Conservation (phyloP, 805 yeast species). For the Starmerella ratchasimensis region DNA sequence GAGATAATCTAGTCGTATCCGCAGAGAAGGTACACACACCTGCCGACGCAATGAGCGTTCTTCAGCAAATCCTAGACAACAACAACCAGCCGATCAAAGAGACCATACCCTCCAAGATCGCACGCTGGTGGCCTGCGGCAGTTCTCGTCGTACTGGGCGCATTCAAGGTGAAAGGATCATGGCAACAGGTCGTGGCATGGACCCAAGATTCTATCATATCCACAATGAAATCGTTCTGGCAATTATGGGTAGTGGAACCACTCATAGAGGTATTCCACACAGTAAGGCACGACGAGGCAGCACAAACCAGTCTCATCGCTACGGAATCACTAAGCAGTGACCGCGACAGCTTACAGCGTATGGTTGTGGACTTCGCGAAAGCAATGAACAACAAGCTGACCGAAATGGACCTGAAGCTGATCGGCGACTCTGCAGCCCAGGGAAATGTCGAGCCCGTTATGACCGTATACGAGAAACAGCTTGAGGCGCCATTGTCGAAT, state of each 20-base stretch:
- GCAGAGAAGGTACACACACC: not conserved
- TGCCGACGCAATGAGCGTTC: slow-evolving; percentile 2
- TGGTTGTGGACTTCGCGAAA: slow-evolving; percentile 62
- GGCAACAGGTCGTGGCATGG: slow-evolving; percentile 45
- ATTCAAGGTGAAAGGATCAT: slow-evolving; percentile 33
- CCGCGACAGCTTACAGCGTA: slow-evolving; percentile 64
- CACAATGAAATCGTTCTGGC: slow-evolving; percentile 52
- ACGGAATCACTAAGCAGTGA: slow-evolving; percentile 69
- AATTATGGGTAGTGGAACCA: slow-evolving; percentile 78
- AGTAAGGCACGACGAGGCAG: slow-evolving; percentile 67
- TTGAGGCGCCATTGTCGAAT: slow-evolving; percentile 54
- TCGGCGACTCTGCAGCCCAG: slow-evolving; percentile 31
- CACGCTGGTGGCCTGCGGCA: slow-evolving; percentile 57
- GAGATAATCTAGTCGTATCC: not conserved
- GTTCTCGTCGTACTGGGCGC: slow-evolving; percentile 28
- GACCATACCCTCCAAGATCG: slow-evolving; percentile 18
- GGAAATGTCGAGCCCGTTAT: slow-evolving; percentile 75
- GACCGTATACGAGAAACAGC: slow-evolving; percentile 65
- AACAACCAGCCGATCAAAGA: not conserved
- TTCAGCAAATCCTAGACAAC: slow-evolving; percentile 14
- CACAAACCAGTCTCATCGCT: slow-evolving; percentile 62
- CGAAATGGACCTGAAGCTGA: slow-evolving; percentile 8
- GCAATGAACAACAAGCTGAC: slow-evolving; percentile 24
- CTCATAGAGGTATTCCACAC: slow-evolving; percentile 56
- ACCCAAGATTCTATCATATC: slow-evolving; percentile 43